phyloP scores from a whole-genome alignment of 2,329 filamentous ascomycete genomes.

The Colletotrichum sp. region DNA sequence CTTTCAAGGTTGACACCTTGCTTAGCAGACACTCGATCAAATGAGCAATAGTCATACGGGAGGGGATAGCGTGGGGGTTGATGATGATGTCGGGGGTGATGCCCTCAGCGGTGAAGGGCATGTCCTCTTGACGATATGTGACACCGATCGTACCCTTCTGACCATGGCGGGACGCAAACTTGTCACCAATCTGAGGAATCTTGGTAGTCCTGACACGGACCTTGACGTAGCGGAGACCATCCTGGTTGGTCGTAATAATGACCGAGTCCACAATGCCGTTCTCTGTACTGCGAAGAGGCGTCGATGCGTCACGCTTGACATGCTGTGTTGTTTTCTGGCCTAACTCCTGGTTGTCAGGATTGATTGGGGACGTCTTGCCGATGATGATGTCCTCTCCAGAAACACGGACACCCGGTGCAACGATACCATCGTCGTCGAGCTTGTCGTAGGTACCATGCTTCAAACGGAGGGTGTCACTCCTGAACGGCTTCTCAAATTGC shows the following conservation, averaged over 20 bases:
- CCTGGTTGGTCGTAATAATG: constrained; percentile 90
- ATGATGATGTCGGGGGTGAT: constrained; percentile 96
- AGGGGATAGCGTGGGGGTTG: constrained; percentile 99
- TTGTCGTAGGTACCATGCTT: constrained; percentile 98
- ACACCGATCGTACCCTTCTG: constrained; percentile 99
- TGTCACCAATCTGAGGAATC: constrained; percentile 97
- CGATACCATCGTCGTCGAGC: constrained; percentile 93
- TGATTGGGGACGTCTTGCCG: constrained; percentile 95
- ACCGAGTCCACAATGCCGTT: constrained; percentile 97
- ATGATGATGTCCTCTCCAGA: constrained; percentile 99
- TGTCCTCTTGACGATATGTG: constrained; percentile 96
- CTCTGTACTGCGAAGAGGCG: constrained; percentile 91
- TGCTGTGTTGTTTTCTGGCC: constrained; percentile 90
- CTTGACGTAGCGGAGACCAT: constrained; percentile 95
- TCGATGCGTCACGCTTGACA: constrained; percentile 94
- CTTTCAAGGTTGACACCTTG: constrained; percentile 92
- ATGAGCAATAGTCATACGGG: constrained; percentile 99
- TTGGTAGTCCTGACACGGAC: constrained; percentile 97
- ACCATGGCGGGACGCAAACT: constrained; percentile 98
- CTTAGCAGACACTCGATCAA: constrained; percentile 98
- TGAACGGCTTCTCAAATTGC: constrained; percentile 92
- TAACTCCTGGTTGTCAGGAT: constrained; percentile 89
- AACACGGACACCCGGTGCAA: constrained; percentile 91
- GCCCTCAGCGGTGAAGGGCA: constrained; percentile 95
- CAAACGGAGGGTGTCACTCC: constrained; percentile 85